phyloP scores from a whole-genome alignment of 352 stramenopile species.

The Phytophthora sansomeana region DNA sequence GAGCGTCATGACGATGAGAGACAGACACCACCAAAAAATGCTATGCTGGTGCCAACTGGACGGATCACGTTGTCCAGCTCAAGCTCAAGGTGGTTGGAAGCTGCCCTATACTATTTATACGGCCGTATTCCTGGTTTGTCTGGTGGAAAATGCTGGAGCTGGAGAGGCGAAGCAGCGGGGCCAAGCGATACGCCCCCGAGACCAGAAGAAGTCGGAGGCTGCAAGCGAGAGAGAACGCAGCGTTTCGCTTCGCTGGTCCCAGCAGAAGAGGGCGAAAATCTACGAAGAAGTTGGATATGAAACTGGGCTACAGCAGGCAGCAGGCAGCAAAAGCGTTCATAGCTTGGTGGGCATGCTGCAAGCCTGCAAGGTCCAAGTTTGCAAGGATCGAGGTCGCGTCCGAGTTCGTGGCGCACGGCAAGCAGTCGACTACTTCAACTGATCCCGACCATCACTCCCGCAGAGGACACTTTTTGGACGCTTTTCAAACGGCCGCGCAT shows the following conservation, averaged over 20 bases:
- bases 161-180: constrained; percentile 16
- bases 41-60: constrained; percentile 21
- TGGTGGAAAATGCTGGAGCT: constrained; percentile 9
- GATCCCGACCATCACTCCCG: constrained; percentile 27
- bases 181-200: not conserved
- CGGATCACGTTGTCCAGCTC: constrained; percentile 8
- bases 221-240: constrained; percentile 27
- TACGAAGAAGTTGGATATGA: not conserved
- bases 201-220: constrained; percentile 24
- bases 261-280: not conserved
- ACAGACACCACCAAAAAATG: constrained; percentile 9
- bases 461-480: constrained; percentile 25
- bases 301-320: not conserved
- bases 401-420: not conserved
- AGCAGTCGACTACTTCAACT: constrained; percentile 23
- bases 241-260: constrained; percentile 19
- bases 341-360: not conserved
- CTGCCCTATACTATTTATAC: constrained; percentile 28
- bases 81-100: not conserved
- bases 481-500: constrained; percentile 15
- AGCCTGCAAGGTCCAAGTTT: not conserved
- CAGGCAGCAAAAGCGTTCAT: not conserved
- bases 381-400: too few species aligned
- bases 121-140: constrained; percentile 29
- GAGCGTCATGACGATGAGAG: constrained; percentile 23